Evolutionary conservation across 75 land plant genomes (phyloP).

Genomic region (Pinus tabuliformis): DNA sequence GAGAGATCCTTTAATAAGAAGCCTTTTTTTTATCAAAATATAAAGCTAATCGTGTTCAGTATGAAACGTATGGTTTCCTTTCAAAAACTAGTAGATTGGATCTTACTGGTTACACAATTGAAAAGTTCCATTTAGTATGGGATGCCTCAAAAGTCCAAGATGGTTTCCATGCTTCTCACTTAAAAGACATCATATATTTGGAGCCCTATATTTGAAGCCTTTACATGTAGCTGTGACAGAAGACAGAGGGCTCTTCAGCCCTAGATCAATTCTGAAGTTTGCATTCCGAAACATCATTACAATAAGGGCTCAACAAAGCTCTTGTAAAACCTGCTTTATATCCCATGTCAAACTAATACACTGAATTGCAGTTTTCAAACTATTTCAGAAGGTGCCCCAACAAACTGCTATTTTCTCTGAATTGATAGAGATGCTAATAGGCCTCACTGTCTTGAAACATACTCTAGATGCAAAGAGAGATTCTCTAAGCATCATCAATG

Average conservation of each 20-base stretch:
- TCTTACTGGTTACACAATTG: slow-evolving; percentile 3
- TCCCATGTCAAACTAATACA: not conserved
- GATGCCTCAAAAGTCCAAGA: not conserved
- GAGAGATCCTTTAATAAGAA: not conserved
- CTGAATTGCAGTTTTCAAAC: not conserved
- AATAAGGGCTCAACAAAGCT: slow-evolving; percentile 5
- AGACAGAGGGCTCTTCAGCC: not conserved
- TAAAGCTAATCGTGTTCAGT: not conserved
- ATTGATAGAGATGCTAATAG: not conserved
- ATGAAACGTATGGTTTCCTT: not conserved
- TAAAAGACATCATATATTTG: not conserved
- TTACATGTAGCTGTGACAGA: too few species aligned
- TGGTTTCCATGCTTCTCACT: not conserved
- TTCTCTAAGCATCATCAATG: not conserved
- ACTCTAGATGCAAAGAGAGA: not conserved
- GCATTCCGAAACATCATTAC: not conserved
- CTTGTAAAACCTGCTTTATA: not conserved
- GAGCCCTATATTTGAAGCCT: not conserved
- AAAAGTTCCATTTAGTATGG: slow-evolving; percentile 2
- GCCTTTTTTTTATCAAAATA: not conserved
- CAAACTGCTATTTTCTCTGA: not conserved
- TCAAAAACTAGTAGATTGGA: not conserved
- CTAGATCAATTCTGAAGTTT: not conserved
- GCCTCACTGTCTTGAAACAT: not conserved
- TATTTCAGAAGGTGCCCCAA: not conserved